Conservation (phyloP, 169 alveolate species). For the Plasmodium berghei region DNA sequence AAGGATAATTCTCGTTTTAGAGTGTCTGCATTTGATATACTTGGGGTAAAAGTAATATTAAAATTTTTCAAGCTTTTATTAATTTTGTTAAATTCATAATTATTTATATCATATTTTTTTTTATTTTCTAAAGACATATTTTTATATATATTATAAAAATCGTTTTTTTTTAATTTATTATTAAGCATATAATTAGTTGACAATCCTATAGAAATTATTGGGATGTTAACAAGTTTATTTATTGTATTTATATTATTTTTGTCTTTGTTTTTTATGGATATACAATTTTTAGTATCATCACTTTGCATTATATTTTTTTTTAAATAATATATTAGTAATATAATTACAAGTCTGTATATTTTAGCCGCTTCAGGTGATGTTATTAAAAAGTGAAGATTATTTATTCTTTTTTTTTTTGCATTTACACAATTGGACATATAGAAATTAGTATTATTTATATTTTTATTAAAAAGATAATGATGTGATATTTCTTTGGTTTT, state of each 20-base stretch:
- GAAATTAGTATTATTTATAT: background rate
- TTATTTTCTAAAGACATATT: background rate
- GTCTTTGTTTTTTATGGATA: background rate
- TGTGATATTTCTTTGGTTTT: background rate
- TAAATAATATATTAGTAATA: slow-evolving; percentile 27
- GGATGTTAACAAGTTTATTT: slow-evolving; percentile 6
- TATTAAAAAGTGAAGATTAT: slow-evolving; percentile 27
- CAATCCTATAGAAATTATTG: slow-evolving; percentile 48
- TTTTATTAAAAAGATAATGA: background rate
- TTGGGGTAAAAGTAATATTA: slow-evolving; percentile 55
- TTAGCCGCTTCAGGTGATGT: slow-evolving; percentile 71
- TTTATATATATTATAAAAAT: slow-evolving; percentile 11
- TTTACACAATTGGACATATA: background rate
- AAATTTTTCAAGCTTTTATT: slow-evolving; percentile 4
- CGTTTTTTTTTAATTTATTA: slow-evolving; percentile 6
- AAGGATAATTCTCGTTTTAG: slow-evolving; percentile 23
- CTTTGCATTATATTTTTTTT: background rate
- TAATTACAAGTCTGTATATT: slow-evolving; percentile 33
- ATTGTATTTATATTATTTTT: background rate
- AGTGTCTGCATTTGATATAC: slow-evolving; percentile 27
- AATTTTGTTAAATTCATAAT: slow-evolving; percentile 30
- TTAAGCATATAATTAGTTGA: slow-evolving; percentile 28
- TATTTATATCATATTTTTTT: background rate
- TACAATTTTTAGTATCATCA: background rate
- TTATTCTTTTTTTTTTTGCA: background rate